Conservation (phyloP, 495 filamentous ascomycete genomes). For the Penicillium lividum region DNA sequence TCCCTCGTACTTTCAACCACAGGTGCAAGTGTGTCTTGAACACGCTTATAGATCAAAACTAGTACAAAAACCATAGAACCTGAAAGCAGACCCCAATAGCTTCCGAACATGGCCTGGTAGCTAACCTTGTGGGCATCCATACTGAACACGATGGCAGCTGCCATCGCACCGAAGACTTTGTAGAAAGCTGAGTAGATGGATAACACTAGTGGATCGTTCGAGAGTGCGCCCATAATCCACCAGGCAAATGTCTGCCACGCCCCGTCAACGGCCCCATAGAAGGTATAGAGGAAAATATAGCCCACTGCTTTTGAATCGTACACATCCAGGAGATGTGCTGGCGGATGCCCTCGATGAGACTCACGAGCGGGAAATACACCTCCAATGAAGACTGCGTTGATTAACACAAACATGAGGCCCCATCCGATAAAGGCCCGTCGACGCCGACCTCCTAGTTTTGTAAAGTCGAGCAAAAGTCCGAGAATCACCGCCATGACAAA, state of each 20-base stretch:
- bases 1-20: not conserved
- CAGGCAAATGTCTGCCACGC: conserved; percentile 22
- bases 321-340: conserved; percentile 8
- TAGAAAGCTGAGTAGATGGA: conserved; percentile 21
- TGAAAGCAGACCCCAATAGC: conserved; percentile 18
- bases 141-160: conserved; percentile 21
- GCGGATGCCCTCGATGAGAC: conserved; percentile 10
- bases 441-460: conserved; percentile 13
- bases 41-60: conserved; percentile 15
- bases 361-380: conserved; percentile 15
- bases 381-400: conserved; percentile 21
- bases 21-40: not conserved
- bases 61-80: conserved; percentile 16
- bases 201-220: conserved; percentile 16
- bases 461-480: conserved; percentile 15
- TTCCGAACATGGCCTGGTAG: conserved; percentile 20
- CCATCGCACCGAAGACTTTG: conserved; percentile 22
- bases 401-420: conserved; percentile 10
- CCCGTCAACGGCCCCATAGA: conserved; percentile 18
- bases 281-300: conserved; percentile 16
- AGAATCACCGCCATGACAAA: conserved; percentile 16
- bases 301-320: conserved; percentile 10
- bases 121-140: conserved; percentile 13
- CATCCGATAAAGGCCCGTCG: conserved; percentile 17
- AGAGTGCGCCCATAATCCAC: conserved; percentile 18